A percentile compares a stretch with the other conserved stretches of the same genome.
Evolutionary conservation across 2,329 filamentous ascomycete genomes (phyloP).

Genomic region (Aspergillus sp.): DNA sequence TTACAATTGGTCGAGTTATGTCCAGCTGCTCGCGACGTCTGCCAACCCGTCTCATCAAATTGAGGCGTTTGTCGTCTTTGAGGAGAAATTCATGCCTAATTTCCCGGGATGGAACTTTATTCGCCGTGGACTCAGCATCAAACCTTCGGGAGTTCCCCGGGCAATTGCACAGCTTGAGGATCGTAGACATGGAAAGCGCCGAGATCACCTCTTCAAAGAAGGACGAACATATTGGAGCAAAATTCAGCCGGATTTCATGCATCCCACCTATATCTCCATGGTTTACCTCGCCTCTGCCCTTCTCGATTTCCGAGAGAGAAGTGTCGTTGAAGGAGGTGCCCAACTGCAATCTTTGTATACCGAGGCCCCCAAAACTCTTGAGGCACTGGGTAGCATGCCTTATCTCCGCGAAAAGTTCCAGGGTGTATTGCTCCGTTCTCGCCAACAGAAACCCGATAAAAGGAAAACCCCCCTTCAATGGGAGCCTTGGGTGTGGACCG

Average conservation of each 20-base stretch:
- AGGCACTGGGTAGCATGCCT: slow-evolving; percentile 32
- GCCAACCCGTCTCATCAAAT: slow-evolving; percentile 49
- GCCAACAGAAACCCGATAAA: slow-evolving; percentile 18
- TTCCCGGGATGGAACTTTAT: slow-evolving; percentile 65
- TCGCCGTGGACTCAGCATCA: slow-evolving; percentile 25
- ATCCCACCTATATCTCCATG: slow-evolving; percentile 40
- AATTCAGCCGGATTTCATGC: slow-evolving; percentile 34
- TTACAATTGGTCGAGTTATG: slow-evolving; percentile 72
- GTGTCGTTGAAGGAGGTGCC: slow-evolving; percentile 25
- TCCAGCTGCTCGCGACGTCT: slow-evolving; percentile 59
- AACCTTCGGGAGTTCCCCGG: slow-evolving; percentile 21
- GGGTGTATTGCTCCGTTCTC: slow-evolving; percentile 32
- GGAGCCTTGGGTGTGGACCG: slow-evolving; percentile 27
- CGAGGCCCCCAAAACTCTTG: slow-evolving; percentile 31
- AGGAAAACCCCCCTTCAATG: slow-evolving; percentile 4
- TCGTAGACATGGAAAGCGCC: slow-evolving; percentile 13
- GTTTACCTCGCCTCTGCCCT: slow-evolving; percentile 38
- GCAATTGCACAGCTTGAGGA: slow-evolving; percentile 29
- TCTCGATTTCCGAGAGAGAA: slow-evolving; percentile 29
- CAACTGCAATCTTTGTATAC: slow-evolving; percentile 23
- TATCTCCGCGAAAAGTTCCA: slow-evolving; percentile 36
- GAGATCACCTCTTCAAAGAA: slow-evolving; percentile 24
- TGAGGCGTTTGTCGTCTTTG: slow-evolving; percentile 64
- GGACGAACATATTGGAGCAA: slow-evolving; percentile 29
- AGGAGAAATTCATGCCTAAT: slow-evolving; percentile 67